Conservation (phyloP, 2,329 filamentous ascomycete species). For the Tolypocladium amazonense region DNA sequence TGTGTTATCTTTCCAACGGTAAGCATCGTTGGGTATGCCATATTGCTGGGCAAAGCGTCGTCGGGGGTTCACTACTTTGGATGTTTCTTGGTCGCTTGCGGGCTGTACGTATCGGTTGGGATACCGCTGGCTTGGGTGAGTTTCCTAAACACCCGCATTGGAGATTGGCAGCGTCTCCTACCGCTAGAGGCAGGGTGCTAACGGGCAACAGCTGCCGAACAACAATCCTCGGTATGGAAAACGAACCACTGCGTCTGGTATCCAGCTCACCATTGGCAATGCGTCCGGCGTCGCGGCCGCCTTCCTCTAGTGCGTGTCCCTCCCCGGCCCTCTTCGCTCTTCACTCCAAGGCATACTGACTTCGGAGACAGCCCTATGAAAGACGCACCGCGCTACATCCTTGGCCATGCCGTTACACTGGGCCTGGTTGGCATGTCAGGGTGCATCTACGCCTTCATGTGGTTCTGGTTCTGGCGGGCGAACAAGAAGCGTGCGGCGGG, state of each 20-base stretch:
- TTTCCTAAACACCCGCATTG: neutral
- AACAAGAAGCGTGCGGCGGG: slow-evolving; percentile 35
- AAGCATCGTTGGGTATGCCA: slow-evolving; percentile 57
- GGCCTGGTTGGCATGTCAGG: slow-evolving; percentile 45
- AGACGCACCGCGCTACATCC: slow-evolving; percentile 47
- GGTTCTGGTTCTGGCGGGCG: slow-evolving; percentile 36
- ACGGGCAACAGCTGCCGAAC: slow-evolving; percentile 34
- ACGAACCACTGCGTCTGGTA: slow-evolving; percentile 57
- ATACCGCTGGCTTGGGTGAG: slow-evolving; percentile 43
- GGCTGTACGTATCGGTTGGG: slow-evolving; percentile 53
- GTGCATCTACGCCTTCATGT: slow-evolving; percentile 42
- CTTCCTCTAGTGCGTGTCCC: slow-evolving; percentile 42
- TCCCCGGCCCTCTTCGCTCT: neutral
- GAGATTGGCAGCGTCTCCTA: neutral
- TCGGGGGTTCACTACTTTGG: slow-evolving; percentile 61
- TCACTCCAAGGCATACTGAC: neutral
- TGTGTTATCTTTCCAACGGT: slow-evolving; percentile 50
- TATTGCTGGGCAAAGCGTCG: slow-evolving; percentile 50
- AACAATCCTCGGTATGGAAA: slow-evolving; percentile 70
- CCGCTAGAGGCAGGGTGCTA: neutral
- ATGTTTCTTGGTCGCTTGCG: slow-evolving; percentile 66
- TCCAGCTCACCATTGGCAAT: slow-evolving; percentile 64
- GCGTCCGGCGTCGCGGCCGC: slow-evolving; percentile 62
- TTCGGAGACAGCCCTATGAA: slow-evolving; percentile 21
- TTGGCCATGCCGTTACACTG: slow-evolving; percentile 51